Evolutionary conservation across 345 rosid genomes (phyloP).

Genomic region (Murraya paniculata): DNA sequence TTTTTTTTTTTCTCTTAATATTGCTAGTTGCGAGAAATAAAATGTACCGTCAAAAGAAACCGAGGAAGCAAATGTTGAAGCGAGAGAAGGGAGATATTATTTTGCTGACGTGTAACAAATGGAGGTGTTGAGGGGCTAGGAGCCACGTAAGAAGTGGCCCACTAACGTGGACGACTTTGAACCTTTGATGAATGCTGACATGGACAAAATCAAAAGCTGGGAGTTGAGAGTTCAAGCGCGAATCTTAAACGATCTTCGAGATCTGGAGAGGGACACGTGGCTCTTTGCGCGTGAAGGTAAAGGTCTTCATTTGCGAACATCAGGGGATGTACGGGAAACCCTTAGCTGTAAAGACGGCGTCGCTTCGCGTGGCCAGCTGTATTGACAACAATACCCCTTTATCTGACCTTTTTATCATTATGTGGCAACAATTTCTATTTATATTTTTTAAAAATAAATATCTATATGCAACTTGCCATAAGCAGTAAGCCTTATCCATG

Average conservation of each 20-base stretch:
- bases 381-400: neutral
- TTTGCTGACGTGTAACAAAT: conserved; percentile 37
- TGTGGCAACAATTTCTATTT: neutral
- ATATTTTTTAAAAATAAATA: too few relatives aligned
- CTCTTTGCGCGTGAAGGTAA: neutral
- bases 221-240: conserved; percentile 15
- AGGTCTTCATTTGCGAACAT: neutral
- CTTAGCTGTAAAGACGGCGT: too few relatives aligned
- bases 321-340: neutral
- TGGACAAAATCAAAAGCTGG: conserved; percentile 52
- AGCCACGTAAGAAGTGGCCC: conserved; percentile 17
- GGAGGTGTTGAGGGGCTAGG: conserved; percentile 24
- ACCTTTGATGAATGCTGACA: conserved; percentile 21
- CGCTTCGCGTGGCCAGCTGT: neutral
- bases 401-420: neutral
- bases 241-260: conserved; percentile 21
- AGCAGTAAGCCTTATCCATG: neutral
- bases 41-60: conserved; percentile 18
- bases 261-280: conserved; percentile 35
- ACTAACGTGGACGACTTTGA: conserved; percentile 4
- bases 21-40: neutral
- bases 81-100: conserved; percentile 36
- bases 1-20: neutral
- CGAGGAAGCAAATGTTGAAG: neutral
- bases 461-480: neutral